Evolutionary conservation across 2,329 filamentous ascomycete genomes (phyloP).

Genomic region (Delphinella strobiligena): DNA sequence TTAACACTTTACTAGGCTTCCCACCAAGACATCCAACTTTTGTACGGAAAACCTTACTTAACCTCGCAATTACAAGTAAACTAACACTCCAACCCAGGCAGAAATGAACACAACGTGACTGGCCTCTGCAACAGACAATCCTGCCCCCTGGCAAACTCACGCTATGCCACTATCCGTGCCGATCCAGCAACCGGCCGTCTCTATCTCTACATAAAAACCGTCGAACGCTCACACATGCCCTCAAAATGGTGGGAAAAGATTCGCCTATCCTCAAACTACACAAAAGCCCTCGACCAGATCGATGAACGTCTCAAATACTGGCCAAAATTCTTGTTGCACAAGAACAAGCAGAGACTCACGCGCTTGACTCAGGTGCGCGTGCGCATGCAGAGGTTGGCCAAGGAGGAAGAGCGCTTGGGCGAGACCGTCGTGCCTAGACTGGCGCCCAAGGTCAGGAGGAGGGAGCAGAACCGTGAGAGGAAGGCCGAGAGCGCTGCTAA

Average conservation of each 20-base stretch:
- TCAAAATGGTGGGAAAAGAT: constrained; percentile 92
- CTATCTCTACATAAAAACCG: constrained; percentile 95
- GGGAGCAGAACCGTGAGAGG: constrained; percentile 36
- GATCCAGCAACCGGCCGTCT: constrained; percentile 69
- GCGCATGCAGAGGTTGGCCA: constrained; percentile 60
- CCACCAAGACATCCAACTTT: constrained; percentile 79
- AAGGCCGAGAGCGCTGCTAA: constrained; percentile 56
- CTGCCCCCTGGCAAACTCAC: constrained; percentile 80
- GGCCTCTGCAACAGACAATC: constrained; percentile 75
- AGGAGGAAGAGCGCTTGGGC: constrained; percentile 78
- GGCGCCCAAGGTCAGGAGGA: constrained; percentile 67
- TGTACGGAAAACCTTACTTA: too few relatives aligned
- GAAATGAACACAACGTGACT: constrained; percentile 52
- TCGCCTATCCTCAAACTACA: constrained; percentile 81
- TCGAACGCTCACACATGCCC: constrained; percentile 78
- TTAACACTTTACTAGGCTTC: not conserved
- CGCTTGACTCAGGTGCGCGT: constrained; percentile 86
- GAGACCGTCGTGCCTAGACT: constrained; percentile 81
- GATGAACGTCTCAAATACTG: constrained; percentile 83
- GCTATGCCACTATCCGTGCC: constrained; percentile 83
- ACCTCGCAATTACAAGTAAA: too few relatives aligned
- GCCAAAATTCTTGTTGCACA: constrained; percentile 85
- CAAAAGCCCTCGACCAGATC: constrained; percentile 75
- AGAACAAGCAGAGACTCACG: constrained; percentile 92
- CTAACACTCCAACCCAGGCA: too few relatives aligned